Evolutionary conservation across 441 rosid genomes (phyloP).

Genomic region (Erodium trifolium): DNA sequence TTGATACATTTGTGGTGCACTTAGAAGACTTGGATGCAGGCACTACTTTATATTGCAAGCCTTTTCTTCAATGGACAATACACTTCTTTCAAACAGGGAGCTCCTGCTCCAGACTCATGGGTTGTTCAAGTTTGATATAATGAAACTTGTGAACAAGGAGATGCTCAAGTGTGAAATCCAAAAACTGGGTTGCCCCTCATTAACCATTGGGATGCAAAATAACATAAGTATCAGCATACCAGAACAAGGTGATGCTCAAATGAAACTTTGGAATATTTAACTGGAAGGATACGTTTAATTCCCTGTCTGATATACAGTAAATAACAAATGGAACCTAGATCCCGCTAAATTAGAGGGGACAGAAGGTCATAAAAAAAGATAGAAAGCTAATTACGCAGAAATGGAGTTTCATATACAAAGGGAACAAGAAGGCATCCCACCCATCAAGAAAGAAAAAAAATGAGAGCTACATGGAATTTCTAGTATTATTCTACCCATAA

Average conservation of each 20-base stretch:
- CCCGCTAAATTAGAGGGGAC: too few species aligned
- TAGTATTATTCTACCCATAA: too few species aligned
- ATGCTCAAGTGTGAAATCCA: background rate
- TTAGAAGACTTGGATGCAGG: background rate
- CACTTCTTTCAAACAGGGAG: background rate
- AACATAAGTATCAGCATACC: background rate
- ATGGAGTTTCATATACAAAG: too few species aligned
- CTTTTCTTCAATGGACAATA: background rate
- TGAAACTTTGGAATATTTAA: background rate
- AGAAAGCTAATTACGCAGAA: too few species aligned
- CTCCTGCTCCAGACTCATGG: background rate
- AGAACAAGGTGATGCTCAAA: background rate
- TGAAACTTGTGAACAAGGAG: background rate
- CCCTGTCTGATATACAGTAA: too few species aligned
- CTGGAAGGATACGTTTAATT: background rate
- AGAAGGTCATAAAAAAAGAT: too few species aligned
- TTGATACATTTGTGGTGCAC: background rate
- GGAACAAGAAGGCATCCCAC: too few species aligned
- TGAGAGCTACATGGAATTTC: too few species aligned
- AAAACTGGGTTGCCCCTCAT: background rate
- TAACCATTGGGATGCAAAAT: background rate
- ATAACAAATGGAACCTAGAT: too few species aligned
- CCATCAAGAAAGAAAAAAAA: too few species aligned
- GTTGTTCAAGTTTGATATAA: background rate
- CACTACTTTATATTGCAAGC: background rate